These are phyloP conservation scores for Eucalyptus pauciflora DNA, from an alignment of 345 rosid species.

Conservation along the genomic window DNA sequence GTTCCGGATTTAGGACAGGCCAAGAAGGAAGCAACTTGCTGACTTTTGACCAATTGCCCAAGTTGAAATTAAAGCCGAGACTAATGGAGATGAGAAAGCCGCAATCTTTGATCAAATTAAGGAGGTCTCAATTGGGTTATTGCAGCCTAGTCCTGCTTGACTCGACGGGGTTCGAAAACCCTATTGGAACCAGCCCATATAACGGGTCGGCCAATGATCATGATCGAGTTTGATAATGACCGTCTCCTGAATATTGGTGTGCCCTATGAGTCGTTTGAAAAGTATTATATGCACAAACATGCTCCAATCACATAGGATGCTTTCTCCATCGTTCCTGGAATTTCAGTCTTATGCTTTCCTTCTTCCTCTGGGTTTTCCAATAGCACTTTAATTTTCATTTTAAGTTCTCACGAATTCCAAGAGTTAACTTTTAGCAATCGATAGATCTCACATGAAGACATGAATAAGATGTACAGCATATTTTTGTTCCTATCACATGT, in stretches of 20 bases:
- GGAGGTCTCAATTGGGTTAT: background rate
- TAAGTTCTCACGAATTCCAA: accelerated
- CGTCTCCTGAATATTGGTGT: too few relatives aligned
- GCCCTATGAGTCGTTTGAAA: background rate
- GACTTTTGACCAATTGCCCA: background rate
- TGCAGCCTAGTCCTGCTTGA: background rate
- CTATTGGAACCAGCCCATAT: background rate
- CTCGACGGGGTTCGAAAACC: background rate
- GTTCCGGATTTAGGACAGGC: background rate
- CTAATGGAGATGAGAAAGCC: accelerated
- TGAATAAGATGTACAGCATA: background rate
- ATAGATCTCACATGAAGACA: accelerated
- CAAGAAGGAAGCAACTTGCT: background rate
- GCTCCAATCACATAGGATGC: background rate
- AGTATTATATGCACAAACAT: background rate
- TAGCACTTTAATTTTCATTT: background rate
- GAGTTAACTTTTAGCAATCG: background rate
- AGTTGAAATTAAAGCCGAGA: background rate
- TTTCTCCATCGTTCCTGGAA: background rate
- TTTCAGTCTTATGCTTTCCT: background rate
- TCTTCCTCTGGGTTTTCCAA: background rate
- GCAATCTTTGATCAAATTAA: background rate
- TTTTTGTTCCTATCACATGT: accelerated
- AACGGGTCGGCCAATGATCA: background rate
- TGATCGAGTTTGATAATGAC: accelerated